A percentile compares a stretch with the other conserved stretches of the same genome.
phyloP scores from a whole-genome alignment of 176 grass and related monocot species.

The Juncus effusus region DNA sequence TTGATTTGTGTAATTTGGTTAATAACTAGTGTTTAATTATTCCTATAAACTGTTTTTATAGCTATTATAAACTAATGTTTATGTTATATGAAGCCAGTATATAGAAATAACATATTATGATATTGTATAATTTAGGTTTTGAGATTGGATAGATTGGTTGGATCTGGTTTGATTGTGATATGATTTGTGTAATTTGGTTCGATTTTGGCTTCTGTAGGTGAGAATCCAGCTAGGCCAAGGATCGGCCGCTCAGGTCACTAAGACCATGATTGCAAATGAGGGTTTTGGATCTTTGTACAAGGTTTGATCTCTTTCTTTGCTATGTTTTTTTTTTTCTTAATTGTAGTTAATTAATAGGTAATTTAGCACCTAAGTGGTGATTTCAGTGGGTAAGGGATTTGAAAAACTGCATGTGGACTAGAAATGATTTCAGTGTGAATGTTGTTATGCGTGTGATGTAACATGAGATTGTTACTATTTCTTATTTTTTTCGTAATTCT shows the following conservation, averaged over 20 bases:
- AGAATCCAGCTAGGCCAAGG: constrained; percentile 97
- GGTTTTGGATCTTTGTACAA: constrained; percentile 75
- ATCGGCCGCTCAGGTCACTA: constrained; percentile 69
- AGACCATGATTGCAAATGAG: constrained; percentile 81
- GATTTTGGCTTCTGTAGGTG: constrained; percentile 47
- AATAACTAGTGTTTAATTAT: no score
- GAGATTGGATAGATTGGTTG: not conserved
- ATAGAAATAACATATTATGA: no score
- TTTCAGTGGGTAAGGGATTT: constrained; percentile 2
- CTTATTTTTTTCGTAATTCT: no score
- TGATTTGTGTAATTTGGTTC: constrained; percentile 10
- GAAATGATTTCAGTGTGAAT: not conserved
- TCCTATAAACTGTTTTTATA: no score
- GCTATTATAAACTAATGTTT: no score
- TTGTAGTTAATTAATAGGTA: not conserved
- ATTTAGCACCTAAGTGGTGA: not conserved
- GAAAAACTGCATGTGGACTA: not conserved
- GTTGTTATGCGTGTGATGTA: no score
- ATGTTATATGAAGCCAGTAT: no score
- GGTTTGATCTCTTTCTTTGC: constrained; percentile 35
- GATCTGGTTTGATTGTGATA: constrained; percentile 10
- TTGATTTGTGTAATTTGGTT: constrained; percentile 4
- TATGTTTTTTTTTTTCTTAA: constrained; percentile 10
- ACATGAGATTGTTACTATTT: no score
- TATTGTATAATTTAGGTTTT: not conserved